A percentile compares a stretch with the other conserved stretches of the same genome.
Conservation (phyloP, 305 asterid genomes). For the Fraxinus velutina region DNA sequence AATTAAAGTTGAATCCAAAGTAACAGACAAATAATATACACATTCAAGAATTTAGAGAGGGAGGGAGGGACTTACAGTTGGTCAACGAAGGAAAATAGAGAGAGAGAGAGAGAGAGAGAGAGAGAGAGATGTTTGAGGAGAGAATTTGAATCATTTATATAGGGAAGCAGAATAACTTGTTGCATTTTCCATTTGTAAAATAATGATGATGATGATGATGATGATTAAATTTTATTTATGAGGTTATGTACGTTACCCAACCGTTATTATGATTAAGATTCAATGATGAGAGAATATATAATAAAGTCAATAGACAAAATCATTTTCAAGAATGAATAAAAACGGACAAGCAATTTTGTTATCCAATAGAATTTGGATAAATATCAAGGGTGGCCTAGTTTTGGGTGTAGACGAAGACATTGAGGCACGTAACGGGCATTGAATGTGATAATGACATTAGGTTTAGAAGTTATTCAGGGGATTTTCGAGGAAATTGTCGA, state of each 20-base stretch:
- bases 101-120: neutral
- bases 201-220: too few species aligned
- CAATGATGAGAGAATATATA: neutral
- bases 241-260: neutral
- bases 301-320: neutral
- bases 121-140: neutral
- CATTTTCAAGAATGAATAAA: neutral
- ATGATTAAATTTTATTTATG: neutral
- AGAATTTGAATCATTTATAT: neutral
- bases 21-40: neutral
- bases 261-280: neutral
- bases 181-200: neutral
- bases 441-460: neutral
- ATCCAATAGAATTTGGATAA: neutral
- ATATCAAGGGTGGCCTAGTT: neutral
- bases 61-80: neutral
- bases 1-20: neutral
- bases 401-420: neutral
- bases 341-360: neutral
- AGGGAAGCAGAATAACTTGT: neutral
- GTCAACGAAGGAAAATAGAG: neutral
- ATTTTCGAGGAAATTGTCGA: neutral
- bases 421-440: neutral
- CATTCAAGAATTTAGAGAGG: neutral
- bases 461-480: neutral